Base-by-base conservation (phyloP, 2,329 filamentous ascomycete species). In the Zalaria sp. region DNA sequence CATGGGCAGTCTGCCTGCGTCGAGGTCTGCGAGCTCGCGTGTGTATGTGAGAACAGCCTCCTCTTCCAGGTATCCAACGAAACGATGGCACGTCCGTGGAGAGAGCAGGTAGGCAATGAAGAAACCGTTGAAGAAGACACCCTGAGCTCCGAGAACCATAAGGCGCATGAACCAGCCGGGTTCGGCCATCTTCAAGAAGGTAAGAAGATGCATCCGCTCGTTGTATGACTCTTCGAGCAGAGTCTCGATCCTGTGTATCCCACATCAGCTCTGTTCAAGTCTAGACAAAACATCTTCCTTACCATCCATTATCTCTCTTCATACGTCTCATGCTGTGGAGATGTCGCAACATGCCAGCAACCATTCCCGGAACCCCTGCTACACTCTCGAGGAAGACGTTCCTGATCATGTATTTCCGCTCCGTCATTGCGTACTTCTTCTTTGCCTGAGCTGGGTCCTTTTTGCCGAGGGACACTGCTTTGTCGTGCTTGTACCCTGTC, bases 41-140 rank as follows among this genome's bases (percentile, higher is more conserved):
- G 86, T 91, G 66, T 98, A 98, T 0, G 91, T 98, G 56, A 93
- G 75, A 1, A 96, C 89, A 5, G 91, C 91, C 62, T 98, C 91
- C 60, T 98, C 91, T 62, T 98, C 91, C 8, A 98, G 77, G 53
- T 96, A 96, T 2, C 88, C 91, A 41, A 96, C 88, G 61, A 98
- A 96, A 36, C 91, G 81, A 62, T 98, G 91, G 55, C 84, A 89
- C 48, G 85, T 89, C 46, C 80, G 78, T 5, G 91, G 89, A 1
- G 81, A 86, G 46, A 94, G 56, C 29, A 98, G 77, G 64, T 96
- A 96, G 37, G 81, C 73, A 47, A 94, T 46, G 71, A 98, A 96
- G 59, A 96, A 76, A 49, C 78, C 75, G 64, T 98, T 98, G 74
- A 93, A 95, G 71, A 93, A 96, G 52, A 96, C 84, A 34, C 89